Conservation (phyloP, 495 filamentous ascomycete species). For the Amorphotheca resinae region DNA sequence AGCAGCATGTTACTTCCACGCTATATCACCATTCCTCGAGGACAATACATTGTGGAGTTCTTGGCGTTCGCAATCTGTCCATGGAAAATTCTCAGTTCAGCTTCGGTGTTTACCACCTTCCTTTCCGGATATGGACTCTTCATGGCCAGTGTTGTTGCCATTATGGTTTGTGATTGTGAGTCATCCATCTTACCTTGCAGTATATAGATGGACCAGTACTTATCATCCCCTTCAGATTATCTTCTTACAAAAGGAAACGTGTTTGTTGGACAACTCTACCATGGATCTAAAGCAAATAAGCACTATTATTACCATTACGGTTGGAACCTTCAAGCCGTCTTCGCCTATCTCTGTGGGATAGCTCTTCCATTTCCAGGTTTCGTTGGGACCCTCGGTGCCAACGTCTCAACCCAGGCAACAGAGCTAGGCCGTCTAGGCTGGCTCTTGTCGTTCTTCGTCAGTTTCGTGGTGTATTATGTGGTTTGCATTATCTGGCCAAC, state of each 20-base stretch:
- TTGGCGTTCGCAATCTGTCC: constrained; percentile 24
- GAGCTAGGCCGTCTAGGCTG: constrained; percentile 29
- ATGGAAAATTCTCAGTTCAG: constrained; percentile 24
- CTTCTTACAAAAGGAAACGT: constrained; percentile 25
- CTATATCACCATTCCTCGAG: constrained; percentile 28
- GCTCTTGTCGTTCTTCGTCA: constrained; percentile 27
- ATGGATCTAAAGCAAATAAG: constrained; percentile 21
- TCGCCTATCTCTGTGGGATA: constrained; percentile 23
- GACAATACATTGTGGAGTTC: constrained; percentile 26
- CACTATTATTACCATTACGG: constrained; percentile 23
- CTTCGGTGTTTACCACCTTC: constrained; percentile 23
- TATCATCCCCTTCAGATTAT: constrained; percentile 18
- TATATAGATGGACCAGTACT: not conserved
- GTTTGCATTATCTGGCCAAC: constrained; percentile 31
- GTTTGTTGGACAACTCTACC: constrained; percentile 24
- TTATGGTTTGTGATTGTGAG: constrained; percentile 24
- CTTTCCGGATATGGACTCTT: constrained; percentile 25
- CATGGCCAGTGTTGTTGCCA: constrained; percentile 26
- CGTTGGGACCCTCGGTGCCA: constrained; percentile 23
- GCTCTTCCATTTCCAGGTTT: constrained; percentile 25
- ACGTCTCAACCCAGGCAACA: constrained; percentile 21
- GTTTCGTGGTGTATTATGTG: constrained; percentile 27
- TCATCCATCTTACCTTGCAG: not conserved
- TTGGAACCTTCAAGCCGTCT: constrained; percentile 23
- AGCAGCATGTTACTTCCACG: constrained; percentile 24